Conservation (phyloP, 208 protist genomes). For the Leptomonas pyrrhocoris region DNA sequence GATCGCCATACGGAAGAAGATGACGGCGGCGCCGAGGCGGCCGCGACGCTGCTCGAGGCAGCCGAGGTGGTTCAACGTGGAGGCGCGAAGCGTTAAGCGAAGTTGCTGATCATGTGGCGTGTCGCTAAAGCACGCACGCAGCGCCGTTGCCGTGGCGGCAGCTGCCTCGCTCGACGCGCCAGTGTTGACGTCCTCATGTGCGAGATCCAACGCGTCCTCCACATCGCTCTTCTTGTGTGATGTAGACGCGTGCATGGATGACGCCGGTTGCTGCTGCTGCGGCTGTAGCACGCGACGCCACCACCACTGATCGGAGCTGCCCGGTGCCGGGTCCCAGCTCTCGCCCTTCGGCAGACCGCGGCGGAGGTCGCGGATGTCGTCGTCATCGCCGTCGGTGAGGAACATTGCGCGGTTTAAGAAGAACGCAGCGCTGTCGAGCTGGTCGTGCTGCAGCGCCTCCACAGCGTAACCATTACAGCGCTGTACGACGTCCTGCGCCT, state of each 20-base stretch:
- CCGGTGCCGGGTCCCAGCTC: not conserved
- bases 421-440: slow-evolving; percentile 62
- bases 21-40: slow-evolving; percentile 50
- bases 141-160: slow-evolving; percentile 18
- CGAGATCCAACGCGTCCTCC: slow-evolving; percentile 3
- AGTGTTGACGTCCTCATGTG: not conserved
- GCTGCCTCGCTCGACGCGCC: not conserved
- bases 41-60: slow-evolving; percentile 86
- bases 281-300: slow-evolving; percentile 22
- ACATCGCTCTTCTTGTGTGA: not conserved
- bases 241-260: not conserved
- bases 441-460: slow-evolving; percentile 55
- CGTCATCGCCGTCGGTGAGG: slow-evolving; percentile 62
- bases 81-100: slow-evolving; percentile 69
- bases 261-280: not conserved
- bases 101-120: slow-evolving; percentile 33
- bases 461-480: slow-evolving; percentile 87
- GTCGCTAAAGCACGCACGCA: slow-evolving; percentile 19
- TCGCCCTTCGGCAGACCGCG: not conserved
- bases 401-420: slow-evolving; percentile 84
- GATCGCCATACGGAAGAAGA: slow-evolving; percentile 71
- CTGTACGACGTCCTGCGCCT: slow-evolving; percentile 69
- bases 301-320: slow-evolving; percentile 23
- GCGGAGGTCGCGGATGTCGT: slow-evolving; percentile 8
- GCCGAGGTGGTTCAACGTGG: slow-evolving; percentile 91